Base-by-base conservation (phyloP, 805 yeast species). In the Spathaspora girioi region DNA sequence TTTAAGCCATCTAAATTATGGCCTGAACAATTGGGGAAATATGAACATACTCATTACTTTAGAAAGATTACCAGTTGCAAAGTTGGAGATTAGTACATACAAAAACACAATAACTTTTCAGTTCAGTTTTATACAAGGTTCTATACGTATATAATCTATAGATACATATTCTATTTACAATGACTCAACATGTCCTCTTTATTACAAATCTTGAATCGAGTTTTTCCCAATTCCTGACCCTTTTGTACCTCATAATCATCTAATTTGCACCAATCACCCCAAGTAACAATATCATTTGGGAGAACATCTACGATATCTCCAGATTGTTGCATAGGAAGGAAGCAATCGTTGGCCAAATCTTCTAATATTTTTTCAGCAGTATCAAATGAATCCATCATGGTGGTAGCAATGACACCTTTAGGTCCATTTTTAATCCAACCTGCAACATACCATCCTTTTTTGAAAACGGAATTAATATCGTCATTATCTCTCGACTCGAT, bases 341-440 rank as follows among this genome's bases (percentile, higher is more conserved):
- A 62, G 3, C 62, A 42, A 1, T 61, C 70, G 35, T 65, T 63
- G n/a, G 68, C 53, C 20, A 78, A 67, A 59, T 90, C 96, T 38
- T 76, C 71, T 15, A 83, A 60, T 0, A 94, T 74, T 11, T 76
- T 69, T 26, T 83, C 89, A 0, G 90, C 93, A 0, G 93, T 84
- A 8, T 82, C 79, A 55, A 85, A 85, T 0, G 97, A 82, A 53
- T 87, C 91, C 78, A 86, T 79, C 86, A 93, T 88, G 0, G 98
- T 90, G 12, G 89, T 78, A 15, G 96, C 96, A 56, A 94, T 94
- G 3, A 90, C 96, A 1, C 99, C 99, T 27, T 79, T 79, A 7
- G 96, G 87, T 0, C 96, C 96, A 48, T 80, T 83, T 51, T 87
- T 82, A 45, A 91, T 84, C 99, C 99, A 94, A 0, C 99, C 99